Base-by-base conservation (phyloP, 768 basidiomycete genomes). In the Tylopilus sp. region DNA sequence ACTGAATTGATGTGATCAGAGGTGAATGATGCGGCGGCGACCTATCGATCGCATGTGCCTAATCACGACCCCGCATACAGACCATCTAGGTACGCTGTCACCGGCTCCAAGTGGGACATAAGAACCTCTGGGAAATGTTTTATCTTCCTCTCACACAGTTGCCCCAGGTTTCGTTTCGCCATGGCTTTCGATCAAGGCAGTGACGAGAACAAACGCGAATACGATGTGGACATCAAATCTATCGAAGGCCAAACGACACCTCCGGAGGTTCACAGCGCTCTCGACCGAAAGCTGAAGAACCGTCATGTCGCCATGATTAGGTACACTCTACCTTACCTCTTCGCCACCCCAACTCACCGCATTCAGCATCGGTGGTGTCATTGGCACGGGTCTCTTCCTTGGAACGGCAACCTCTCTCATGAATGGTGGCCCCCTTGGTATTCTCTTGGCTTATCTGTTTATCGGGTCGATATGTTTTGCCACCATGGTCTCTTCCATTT, bases 361-460 rank as follows among this genome's bases (percentile, higher is more conserved):
- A 17, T 41, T 5, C 43, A 68, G 67, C 56, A 63, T 70, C 0
- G 68, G 64, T 36, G 71, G 75, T 52, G 76, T 76, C 41, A 76
- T 76, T 12, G 78, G 78, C 22, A 77, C 76, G 0, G 65, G 69
- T 28, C 62, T 74, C 16, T 71, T 73, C 58, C 67, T 72, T 12
- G 70, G 68, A 10, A 66, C 70, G 1, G 74, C 67, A 8, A 37
- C 59, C 8, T 68, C 74, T 9, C 66, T 79, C 36, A 50, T 41
- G 48, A 63, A 69, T 14, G 79, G 77, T 47, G 78, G 79, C 41
- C 78, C 78, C 3, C 13, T 80, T 2, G 78, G 78, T n/a, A 58
- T 79, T 34, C 63, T 79, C 12, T 63, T 79, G 21, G 78, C 66
- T 8, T 79, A 79, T 59, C 7, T 67, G 0, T 65, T 71, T 29